phyloP scores from a whole-genome alignment of 257 asterid genomes.

The Petunia secreta region DNA sequence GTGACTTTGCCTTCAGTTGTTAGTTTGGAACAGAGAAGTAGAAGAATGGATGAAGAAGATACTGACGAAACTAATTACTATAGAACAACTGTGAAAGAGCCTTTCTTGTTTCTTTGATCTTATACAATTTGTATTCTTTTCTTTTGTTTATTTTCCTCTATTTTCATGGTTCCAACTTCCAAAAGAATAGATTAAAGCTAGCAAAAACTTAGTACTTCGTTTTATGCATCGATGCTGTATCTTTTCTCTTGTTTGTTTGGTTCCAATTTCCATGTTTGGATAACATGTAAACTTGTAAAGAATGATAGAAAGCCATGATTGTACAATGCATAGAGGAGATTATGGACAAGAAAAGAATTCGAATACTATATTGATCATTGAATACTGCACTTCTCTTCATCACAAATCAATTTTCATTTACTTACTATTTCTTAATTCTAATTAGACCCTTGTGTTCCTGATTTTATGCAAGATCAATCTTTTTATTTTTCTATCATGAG shows the following conservation, averaged over 20 bases:
- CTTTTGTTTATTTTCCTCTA: too few species aligned
- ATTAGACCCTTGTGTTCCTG: too few species aligned
- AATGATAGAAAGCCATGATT: neutral
- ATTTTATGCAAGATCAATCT: too few species aligned
- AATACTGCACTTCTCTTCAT: too few species aligned
- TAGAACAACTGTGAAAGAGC: constrained; percentile 29
- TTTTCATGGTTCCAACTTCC: neutral
- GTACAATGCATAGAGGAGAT: too few species aligned
- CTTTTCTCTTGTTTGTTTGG: neutral
- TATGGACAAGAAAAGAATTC: too few species aligned
- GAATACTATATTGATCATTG: too few species aligned
- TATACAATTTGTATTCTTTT: neutral
- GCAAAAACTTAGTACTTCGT: too few species aligned
- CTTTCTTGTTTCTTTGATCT: constrained; percentile 39
- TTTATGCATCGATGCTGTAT: neutral
- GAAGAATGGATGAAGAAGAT: neutral
- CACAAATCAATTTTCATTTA: too few species aligned
- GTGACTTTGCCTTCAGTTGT: constrained; percentile 33
- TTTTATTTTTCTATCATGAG: too few species aligned
- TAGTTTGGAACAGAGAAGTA: constrained; percentile 20
- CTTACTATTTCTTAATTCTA: too few species aligned
- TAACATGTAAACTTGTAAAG: too few species aligned
- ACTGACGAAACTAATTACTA: neutral
- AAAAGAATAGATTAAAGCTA: neutral
- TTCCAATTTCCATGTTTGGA: neutral